phyloP scores from a whole-genome alignment of 1,284 basidiomycete genomes.

The Ustilago nuda region DNA sequence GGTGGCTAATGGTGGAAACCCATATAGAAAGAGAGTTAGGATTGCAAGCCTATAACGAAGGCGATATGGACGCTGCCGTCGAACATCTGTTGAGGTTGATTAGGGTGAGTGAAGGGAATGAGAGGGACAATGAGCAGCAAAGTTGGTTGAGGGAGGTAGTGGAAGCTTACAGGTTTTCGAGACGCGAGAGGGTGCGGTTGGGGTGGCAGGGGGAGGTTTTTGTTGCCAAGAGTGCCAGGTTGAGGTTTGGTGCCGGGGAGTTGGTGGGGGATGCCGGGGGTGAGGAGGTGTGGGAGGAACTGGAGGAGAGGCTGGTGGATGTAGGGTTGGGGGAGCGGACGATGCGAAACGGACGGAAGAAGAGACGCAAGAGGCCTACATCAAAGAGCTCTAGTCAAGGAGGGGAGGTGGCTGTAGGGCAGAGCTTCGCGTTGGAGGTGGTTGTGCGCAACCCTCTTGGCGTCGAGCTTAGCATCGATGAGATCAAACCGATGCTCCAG shows the following conservation, averaged over 20 bases:
- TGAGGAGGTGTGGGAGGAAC: slow-evolving; percentile 30
- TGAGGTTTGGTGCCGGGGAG: slow-evolving; percentile 30
- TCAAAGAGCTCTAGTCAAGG: slow-evolving; percentile 24
- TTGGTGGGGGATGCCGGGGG: slow-evolving; percentile 19
- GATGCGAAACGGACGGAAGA: slow-evolving; percentile 13
- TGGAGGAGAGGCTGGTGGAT: slow-evolving; percentile 35
- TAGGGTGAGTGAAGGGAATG: slow-evolving; percentile 27
- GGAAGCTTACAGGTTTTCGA: slow-evolving; percentile 71
- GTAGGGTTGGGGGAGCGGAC: slow-evolving; percentile 21
- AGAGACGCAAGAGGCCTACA: slow-evolving; percentile 21
- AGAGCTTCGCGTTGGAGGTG: slow-evolving; percentile 70
- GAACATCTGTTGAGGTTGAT: slow-evolving; percentile 70
- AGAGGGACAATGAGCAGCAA: slow-evolving; percentile 65
- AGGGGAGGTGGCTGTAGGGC: slow-evolving; percentile 47
- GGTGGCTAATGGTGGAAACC: slow-evolving; percentile 71
- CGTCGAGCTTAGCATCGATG: slow-evolving; percentile 35
- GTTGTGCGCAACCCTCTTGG: slow-evolving; percentile 71
- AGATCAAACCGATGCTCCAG: slow-evolving; percentile 17
- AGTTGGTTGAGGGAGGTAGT: slow-evolving; percentile 71
- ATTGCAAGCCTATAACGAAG: slow-evolving; percentile 72
- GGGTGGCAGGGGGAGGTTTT: slow-evolving; percentile 18
- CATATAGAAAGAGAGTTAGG: slow-evolving; percentile 72
- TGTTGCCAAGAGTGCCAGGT: slow-evolving; percentile 13
- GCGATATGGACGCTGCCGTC: slow-evolving; percentile 71
- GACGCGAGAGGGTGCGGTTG: neutral